Evolutionary conservation across 148 eudicot genomes (phyloP), one percentile per base, ranked within the genome.

Genomic region (Selenicereus undatus): DNA sequence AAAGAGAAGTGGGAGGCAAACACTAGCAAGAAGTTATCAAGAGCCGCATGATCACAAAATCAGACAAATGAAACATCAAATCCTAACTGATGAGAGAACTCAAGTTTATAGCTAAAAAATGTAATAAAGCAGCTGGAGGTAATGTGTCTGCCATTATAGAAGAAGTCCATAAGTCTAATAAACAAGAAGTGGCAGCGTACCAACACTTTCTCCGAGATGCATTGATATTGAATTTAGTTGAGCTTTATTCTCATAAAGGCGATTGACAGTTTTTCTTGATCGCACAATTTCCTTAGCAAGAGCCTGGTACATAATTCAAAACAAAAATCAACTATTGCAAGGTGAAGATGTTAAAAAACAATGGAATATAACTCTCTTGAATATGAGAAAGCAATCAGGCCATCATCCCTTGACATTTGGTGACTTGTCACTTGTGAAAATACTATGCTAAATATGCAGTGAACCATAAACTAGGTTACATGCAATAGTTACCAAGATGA

Each of bases 161-260:
- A 65, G 51, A 72, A 72, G 26, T 72, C 48, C 26, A 21, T 54
- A 72, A 58, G 32, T 70, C 1, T 70, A 50, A 18, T 54, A n/a
- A 73, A 21, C 17, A 48, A 30, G 79, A 69, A 75, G 43, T 56
- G 35, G 17, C 62, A 84, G 43, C 88, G 83, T 96, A 96, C 99
- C 99, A 84, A 96, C 99, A 85, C 99, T 96, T 88, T 96, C 99
- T 74, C 99, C 99, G 36, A 96, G 98, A 85, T 96, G 99, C 99
- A 96, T 96, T 74, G 99, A 96, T 84, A 96, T 92, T 72, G 99
- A 96, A 85, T 96, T 96, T 79, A 96, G 84, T 80, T 96, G 99
- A 64, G 99, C 99, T 87, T 92, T 96, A 82, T 96, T 96, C 86
- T 96, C 99, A 82, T 93, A 88, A 74, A 96, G 93, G 43, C 97